Conservation (phyloP, 129 eudicot genomes). For the Pittosporum tobira region DNA sequence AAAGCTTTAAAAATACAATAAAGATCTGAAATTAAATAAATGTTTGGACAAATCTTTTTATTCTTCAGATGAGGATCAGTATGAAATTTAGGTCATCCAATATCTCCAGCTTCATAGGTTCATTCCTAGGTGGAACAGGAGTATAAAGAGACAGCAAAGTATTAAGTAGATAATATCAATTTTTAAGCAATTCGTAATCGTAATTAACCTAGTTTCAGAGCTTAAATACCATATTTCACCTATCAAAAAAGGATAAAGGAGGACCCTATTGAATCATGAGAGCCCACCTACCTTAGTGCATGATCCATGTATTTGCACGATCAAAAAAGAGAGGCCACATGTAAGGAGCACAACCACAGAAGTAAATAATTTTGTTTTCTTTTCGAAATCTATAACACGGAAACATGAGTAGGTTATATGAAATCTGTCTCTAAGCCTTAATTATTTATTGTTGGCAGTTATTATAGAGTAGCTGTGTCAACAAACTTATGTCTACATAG, state of each 20-base stretch:
- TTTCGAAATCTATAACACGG: no score
- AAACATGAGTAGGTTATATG: no score
- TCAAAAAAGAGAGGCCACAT: no score
- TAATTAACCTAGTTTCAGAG: not conserved
- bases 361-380: not conserved
- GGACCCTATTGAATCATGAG: no score
- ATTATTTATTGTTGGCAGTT: no score
- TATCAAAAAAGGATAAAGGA: no score
- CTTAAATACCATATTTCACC: not conserved
- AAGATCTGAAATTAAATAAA: no score
- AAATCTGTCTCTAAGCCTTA: not conserved
- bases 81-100: conserved; percentile 19
- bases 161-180: not conserved
- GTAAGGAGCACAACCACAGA: not conserved
- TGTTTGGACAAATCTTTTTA: conserved; percentile 39
- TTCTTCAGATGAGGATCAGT: conserved; percentile 36
- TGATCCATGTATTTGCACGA: no score
- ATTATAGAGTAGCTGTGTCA: not conserved
- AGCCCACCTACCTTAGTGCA: no score
- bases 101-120: conserved; percentile 24
- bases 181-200: no score
- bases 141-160: conserved; percentile 2
- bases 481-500: not conserved
- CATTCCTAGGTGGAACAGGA: conserved; percentile 21
- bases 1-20: no score